Conservation (phyloP, 1,284 basidiomycete species). For the Rhodotorula sp. region DNA sequence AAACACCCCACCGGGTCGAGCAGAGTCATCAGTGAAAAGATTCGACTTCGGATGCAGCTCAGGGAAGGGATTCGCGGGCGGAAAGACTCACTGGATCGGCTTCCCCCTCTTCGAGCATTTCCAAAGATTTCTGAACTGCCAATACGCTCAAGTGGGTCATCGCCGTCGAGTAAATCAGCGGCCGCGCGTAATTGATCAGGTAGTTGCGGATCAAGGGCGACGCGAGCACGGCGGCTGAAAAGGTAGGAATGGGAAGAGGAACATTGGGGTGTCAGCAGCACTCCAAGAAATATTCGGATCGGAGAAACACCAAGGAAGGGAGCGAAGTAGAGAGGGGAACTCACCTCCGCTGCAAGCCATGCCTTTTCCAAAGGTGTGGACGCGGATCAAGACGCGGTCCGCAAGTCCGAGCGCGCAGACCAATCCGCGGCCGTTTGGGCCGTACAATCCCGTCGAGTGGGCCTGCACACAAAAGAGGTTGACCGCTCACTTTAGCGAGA, state of each 20-base stretch:
- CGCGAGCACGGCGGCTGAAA: slow-evolving; percentile 72
- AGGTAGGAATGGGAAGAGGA: slow-evolving; percentile 1
- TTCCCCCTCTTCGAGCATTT: slow-evolving; percentile 68
- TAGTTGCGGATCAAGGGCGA: slow-evolving; percentile 72
- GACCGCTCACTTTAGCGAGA: not conserved
- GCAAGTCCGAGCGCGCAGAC: slow-evolving; percentile 55
- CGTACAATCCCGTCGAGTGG: slow-evolving; percentile 78
- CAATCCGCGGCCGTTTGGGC: slow-evolving; percentile 60
- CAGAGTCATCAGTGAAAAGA: not conserved
- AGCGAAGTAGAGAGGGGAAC: too few species aligned
- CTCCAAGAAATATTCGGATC: too few species aligned
- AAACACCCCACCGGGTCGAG: not conserved
- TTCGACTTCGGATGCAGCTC: not conserved
- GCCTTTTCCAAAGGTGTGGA: slow-evolving; percentile 67
- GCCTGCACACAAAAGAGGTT: slow-evolving; percentile 50
- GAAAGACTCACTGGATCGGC: slow-evolving; percentile 56
- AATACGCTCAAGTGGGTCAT: slow-evolving; percentile 71
- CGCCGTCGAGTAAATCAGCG: slow-evolving; percentile 85
- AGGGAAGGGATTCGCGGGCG: slow-evolving; percentile 20
- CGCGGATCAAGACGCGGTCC: slow-evolving; percentile 56
- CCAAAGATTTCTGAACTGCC: slow-evolving; percentile 71
- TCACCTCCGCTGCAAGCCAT: slow-evolving; percentile 73
- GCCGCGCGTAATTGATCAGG: slow-evolving; percentile 86
- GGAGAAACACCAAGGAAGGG: too few species aligned
- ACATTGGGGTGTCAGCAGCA: too few species aligned